Conservation (phyloP, 2,329 filamentous ascomycete genomes). For the Apiospora kogelbergensis region DNA sequence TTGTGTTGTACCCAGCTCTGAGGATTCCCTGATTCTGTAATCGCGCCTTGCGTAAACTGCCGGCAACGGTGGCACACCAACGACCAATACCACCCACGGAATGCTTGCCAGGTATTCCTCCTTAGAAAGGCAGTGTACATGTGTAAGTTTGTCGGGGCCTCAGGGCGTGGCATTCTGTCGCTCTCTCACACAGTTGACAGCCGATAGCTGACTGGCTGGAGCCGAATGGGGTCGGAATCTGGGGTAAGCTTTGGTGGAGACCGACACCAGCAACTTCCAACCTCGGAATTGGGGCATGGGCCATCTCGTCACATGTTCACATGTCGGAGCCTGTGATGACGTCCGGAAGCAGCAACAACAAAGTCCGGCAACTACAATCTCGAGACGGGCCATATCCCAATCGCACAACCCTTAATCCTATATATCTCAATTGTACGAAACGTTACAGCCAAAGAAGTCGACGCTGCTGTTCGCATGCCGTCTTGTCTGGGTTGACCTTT, state of each 20-base stretch:
- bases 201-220: slow-evolving; percentile 1
- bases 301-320: slow-evolving; percentile 6
- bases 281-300: slow-evolving; percentile 5
- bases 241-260: neutral
- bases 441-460: too few species aligned
- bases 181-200: too few species aligned
- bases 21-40: neutral
- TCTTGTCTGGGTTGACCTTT: neutral
- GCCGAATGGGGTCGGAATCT: slow-evolving; percentile 2
- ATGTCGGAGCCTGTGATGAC: slow-evolving; percentile 1
- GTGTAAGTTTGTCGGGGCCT: neutral
- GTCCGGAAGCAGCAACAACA: neutral
- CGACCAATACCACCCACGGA: neutral
- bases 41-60: neutral
- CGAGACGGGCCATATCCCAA: neutral
- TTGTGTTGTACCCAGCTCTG: neutral
- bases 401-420: neutral
- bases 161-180: neutral
- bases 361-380: neutral
- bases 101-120: neutral
- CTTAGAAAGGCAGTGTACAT: neutral
- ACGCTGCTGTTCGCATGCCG: neutral
- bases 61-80: neutral
- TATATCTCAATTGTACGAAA: neutral
- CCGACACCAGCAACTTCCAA: neutral